Percentiles rank a stretch among this genome's conserved stretches.
phyloP scores from a whole-genome alignment of 768 basidiomycete species.

The Astraeus odoratus region DNA sequence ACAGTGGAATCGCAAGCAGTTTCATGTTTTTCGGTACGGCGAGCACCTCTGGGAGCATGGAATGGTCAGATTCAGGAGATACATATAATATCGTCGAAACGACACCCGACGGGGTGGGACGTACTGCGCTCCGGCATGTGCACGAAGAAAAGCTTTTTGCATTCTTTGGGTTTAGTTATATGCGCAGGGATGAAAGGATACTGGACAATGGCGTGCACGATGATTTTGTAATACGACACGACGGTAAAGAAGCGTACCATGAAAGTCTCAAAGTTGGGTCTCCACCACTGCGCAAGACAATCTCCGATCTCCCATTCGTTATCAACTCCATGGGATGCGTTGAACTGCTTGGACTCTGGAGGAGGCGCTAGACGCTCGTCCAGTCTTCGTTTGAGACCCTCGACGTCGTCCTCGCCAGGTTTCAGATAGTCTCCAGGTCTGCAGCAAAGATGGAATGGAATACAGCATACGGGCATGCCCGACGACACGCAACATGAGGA shows the following conservation, averaged over 20 bases:
- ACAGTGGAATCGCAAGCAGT: slow-evolving; percentile 90
- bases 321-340: slow-evolving; percentile 67
- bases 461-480: neutral
- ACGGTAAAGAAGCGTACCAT: slow-evolving; percentile 56
- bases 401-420: slow-evolving; percentile 89
- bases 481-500: slow-evolving; percentile 11
- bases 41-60: slow-evolving; percentile 63
- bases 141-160: slow-evolving; percentile 92
- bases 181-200: slow-evolving; percentile 94
- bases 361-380: slow-evolving; percentile 87
- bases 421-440: slow-evolving; percentile 99
- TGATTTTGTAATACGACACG: neutral
- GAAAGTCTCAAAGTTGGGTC: slow-evolving; percentile 98
- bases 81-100: neutral
- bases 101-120: slow-evolving; percentile 23
- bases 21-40: slow-evolving; percentile 99
- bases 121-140: slow-evolving; percentile 92
- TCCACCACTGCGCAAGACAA: slow-evolving; percentile 97
- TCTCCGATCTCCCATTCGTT: slow-evolving; percentile 97
- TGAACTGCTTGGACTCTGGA: slow-evolving; percentile 64
- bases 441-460: neutral
- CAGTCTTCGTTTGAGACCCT: slow-evolving; percentile 83
- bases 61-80: no score
- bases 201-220: slow-evolving; percentile 40
- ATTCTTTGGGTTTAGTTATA: slow-evolving; percentile 96